Evolutionary conservation across 1,139 yeast genomes (phyloP).

Genomic region (Casaregolazyma suthepensis): DNA sequence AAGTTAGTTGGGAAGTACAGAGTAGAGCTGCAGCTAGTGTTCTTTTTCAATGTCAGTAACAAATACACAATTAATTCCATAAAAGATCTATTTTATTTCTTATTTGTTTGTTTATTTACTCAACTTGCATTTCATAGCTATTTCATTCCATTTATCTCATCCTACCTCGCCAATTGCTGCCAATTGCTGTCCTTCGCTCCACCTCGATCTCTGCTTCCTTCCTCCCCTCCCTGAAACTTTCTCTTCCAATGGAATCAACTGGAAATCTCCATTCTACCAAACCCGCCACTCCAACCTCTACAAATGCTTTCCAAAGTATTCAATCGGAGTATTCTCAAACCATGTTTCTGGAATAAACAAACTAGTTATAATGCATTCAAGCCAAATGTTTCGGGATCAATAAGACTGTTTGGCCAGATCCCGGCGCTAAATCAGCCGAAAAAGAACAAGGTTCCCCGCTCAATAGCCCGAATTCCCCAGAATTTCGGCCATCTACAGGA

Average conservation of each 20-base stretch:
- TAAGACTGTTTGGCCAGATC: not conserved
- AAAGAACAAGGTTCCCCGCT: conserved; percentile 3
- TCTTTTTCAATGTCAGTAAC: too few species aligned
- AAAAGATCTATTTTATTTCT: too few species aligned
- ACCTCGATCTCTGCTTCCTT: not conserved
- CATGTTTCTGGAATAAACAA: not conserved
- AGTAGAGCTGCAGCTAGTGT: too few species aligned
- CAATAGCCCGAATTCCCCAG: conserved; percentile 4
- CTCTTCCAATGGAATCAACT: not conserved
- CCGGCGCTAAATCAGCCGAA: not conserved
- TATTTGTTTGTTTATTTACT: too few species aligned
- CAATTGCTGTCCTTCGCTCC: not conserved
- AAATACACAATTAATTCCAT: too few species aligned
- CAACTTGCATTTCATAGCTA: too few species aligned
- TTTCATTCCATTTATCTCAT: not conserved
- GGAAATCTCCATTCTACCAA: not conserved
- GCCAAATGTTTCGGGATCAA: not conserved
- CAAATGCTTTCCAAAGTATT: not conserved
- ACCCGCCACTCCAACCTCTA: not conserved
- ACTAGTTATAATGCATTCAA: not conserved
- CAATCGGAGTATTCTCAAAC: not conserved
- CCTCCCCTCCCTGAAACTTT: not conserved
- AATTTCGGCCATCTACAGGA: not conserved
- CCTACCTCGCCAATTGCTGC: too few species aligned
- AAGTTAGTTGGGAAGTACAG: not conserved